Evolutionary conservation across 2,329 filamentous ascomycete species (phyloP).

Genomic region (Nothopassalora personata): DNA sequence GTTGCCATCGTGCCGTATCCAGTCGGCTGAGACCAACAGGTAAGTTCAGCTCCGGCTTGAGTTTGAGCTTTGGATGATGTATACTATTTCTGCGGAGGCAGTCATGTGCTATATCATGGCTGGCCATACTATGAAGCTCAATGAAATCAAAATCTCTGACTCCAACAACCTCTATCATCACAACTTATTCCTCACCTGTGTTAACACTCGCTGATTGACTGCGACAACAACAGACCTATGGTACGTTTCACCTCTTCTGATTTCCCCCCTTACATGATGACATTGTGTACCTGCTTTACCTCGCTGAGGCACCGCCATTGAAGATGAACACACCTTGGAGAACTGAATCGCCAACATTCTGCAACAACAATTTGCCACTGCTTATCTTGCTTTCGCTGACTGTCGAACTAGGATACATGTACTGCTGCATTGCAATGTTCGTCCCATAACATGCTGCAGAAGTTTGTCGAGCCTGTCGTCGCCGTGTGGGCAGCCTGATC

Average conservation of each 20-base stretch:
- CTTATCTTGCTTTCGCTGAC: too few relatives aligned
- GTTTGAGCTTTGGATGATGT: constrained; percentile 15
- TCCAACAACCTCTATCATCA: not conserved
- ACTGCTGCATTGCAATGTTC: too few relatives aligned
- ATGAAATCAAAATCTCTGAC: constrained; percentile 28
- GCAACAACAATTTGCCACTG: too few relatives aligned
- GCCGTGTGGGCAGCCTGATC: too few relatives aligned
- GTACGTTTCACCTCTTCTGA: not conserved
- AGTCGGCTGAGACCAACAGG: not conserved
- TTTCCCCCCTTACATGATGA: not conserved
- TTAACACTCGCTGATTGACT: not conserved
- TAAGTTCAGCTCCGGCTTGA: constrained; percentile 3
- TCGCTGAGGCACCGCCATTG: constrained; percentile 46
- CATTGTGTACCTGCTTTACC: constrained; percentile 58
- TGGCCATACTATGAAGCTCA: constrained; percentile 15
- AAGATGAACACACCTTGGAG: constrained; percentile 18
- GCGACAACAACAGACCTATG: not conserved
- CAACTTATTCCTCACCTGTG: not conserved
- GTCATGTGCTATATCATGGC: not conserved
- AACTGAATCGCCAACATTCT: constrained; percentile 5
- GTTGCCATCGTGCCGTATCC: not conserved
- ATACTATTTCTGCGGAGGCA: constrained; percentile 13
- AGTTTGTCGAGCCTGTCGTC: too few relatives aligned
- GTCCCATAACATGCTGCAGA: too few relatives aligned
- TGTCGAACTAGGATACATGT: too few relatives aligned